Percentiles rank a stretch among this genome's conserved stretches.
phyloP scores from a whole-genome alignment of 352 stramenopile species.

The Phytophthora capsici region DNA sequence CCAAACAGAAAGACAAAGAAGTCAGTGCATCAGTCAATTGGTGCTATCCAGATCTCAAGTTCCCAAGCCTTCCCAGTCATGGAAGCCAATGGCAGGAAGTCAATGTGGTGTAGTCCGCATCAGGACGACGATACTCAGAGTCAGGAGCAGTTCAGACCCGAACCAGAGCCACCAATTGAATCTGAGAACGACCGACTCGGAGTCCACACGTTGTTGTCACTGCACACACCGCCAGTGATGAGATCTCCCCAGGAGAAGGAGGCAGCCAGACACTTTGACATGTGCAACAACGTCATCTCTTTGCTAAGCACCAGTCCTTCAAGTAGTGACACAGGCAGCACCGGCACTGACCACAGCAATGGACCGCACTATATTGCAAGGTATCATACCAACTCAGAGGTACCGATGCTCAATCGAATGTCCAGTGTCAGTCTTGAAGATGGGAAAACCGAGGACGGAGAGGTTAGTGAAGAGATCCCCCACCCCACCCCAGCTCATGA shows the following conservation, averaged over 20 bases:
- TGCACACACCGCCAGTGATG: conserved; percentile 33
- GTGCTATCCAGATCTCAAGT: not conserved
- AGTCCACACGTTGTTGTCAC: conserved; percentile 29
- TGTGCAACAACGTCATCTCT: conserved; percentile 36
- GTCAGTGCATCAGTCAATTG: conserved; percentile 3
- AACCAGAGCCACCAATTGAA: conserved; percentile 26
- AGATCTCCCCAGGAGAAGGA: conserved; percentile 20
- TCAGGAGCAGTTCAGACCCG: conserved; percentile 18
- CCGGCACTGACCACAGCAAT: conserved; percentile 35
- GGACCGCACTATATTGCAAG: conserved; percentile 7
- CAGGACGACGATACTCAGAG: conserved; percentile 11
- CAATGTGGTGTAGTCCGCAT: conserved; percentile 35
- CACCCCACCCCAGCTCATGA: conserved; percentile 21
- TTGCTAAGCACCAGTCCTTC: conserved; percentile 38
- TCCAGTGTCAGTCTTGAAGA: conserved; percentile 52
- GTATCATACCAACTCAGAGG: conserved; percentile 13
- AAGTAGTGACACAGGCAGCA: conserved; percentile 47
- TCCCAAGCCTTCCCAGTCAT: conserved; percentile 11
- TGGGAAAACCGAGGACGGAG: conserved; percentile 18
- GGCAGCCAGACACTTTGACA: conserved; percentile 28
- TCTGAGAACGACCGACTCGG: conserved; percentile 24
- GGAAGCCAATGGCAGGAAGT: conserved; percentile 18
- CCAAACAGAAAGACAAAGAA: conserved; percentile 25
- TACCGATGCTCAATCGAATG: conserved; percentile 49
- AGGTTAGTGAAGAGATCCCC: conserved; percentile 11